These are phyloP conservation scores for Coemansia sp. DNA, from an alignment of 192 early-diverging fungal genomes.

Conservation along the genomic window DNA sequence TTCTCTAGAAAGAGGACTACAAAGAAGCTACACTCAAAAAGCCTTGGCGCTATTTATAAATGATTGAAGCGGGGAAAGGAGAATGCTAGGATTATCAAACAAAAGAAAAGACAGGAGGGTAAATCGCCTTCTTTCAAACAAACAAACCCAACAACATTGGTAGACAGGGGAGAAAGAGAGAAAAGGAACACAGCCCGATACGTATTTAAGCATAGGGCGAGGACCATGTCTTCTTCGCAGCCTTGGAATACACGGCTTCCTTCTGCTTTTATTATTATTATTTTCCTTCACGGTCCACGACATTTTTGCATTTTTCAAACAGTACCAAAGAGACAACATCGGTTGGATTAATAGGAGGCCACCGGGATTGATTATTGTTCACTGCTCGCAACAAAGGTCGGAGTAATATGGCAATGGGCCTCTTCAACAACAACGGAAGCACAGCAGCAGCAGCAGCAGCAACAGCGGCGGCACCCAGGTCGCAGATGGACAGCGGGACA, in stretches of 20 bases:
- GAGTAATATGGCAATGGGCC: conserved; percentile 16
- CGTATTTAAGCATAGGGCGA: not conserved
- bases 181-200: not conserved
- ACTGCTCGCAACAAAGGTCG: too few relatives aligned
- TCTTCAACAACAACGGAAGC: conserved; percentile 26
- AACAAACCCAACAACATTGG: not conserved
- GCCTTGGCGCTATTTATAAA: not conserved
- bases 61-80: not conserved
- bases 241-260: too few relatives aligned
- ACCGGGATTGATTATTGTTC: not conserved
- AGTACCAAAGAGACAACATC: too few relatives aligned
- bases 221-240: too few relatives aligned
- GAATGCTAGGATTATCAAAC: not conserved
- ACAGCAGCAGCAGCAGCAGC: conserved; percentile 1
- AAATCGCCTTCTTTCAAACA: conserved; percentile 2
- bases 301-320: too few relatives aligned
- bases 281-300: too few relatives aligned
- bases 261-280: too few relatives aligned
- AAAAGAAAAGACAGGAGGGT: not conserved
- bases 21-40: not conserved
- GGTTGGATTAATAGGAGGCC: too few relatives aligned
- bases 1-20: not conserved
- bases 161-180: not conserved
- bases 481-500: not conserved
- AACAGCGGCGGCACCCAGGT: conserved; percentile 4